A percentile compares a stretch with the other conserved stretches of the same genome.
Evolutionary conservation across 208 protist species (phyloP).

Genomic region (Leptomonas pyrrhocoris): DNA sequence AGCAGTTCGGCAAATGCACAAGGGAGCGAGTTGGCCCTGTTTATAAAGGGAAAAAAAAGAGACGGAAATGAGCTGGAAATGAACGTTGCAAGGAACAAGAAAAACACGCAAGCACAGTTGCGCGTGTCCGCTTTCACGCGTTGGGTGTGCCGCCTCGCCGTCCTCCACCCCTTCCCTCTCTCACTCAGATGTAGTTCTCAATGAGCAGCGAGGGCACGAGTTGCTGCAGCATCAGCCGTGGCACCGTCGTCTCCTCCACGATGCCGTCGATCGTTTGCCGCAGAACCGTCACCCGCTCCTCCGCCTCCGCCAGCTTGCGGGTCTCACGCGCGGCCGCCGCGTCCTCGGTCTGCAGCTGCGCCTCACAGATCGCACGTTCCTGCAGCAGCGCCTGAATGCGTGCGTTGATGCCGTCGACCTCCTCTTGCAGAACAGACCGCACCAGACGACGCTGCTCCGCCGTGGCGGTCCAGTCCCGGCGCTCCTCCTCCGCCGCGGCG

Average conservation of each 20-base stretch:
- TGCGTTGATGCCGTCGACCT: slow-evolving; percentile 67
- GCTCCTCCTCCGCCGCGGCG: slow-evolving; percentile 69
- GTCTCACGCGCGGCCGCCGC: slow-evolving; percentile 30
- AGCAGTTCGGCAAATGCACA: too few relatives aligned
- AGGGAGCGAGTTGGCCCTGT: too few relatives aligned
- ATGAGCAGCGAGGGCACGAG: slow-evolving; percentile 79
- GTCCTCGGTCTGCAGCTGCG: slow-evolving; percentile 58
- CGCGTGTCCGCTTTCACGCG: too few relatives aligned
- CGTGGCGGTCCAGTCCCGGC: slow-evolving; percentile 51
- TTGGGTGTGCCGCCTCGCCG: not conserved
- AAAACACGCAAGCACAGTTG: not conserved
- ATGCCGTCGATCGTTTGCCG: slow-evolving; percentile 70
- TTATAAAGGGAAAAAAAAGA: too few relatives aligned
- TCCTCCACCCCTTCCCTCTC: not conserved
- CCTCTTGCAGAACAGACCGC: slow-evolving; percentile 44
- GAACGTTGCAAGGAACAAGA: too few relatives aligned
- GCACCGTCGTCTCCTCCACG: slow-evolving; percentile 52
- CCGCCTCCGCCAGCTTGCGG: slow-evolving; percentile 61
- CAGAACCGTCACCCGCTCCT: slow-evolving; percentile 63
- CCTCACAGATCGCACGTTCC: slow-evolving; percentile 70
- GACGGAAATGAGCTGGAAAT: too few relatives aligned
- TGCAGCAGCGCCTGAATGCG: slow-evolving; percentile 56
- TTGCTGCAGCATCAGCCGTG: slow-evolving; percentile 66
- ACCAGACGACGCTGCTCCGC: slow-evolving; percentile 53
- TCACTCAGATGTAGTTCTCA: slow-evolving; percentile 67